Evolutionary conservation across 2,329 filamentous ascomycete species (phyloP), one percentile per base, ranked within the genome.

Genomic region (Colletotrichum tropicicola): DNA sequence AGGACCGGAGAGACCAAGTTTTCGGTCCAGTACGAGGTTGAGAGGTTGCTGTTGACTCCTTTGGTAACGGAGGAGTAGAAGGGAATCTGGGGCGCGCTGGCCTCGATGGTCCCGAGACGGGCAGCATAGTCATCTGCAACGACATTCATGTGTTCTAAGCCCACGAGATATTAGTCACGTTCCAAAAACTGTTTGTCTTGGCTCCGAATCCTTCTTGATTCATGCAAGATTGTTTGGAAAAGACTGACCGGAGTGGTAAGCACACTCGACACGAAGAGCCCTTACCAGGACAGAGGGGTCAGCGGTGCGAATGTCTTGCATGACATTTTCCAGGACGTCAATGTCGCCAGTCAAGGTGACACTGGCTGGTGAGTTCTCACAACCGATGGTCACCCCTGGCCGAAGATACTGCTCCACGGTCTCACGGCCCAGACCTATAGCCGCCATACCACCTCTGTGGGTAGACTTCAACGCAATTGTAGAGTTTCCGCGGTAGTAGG

Each of bases 281-380:
- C 81, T 78, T 54, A 82, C 80, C 69, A 87, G 86, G 3, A 83
- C 69, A 27, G 76, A 73, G 23, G 80, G 78, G 6, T 47, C 12
- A 17, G 19, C 43, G n/a, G 28, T 9, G 2, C 21, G n/a, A 17
- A 66, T 32, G 3, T 52, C 23, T 1, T 63, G 59, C 0, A 72
- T 77, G 8, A 76, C 53, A 30, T 70, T 73, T 58, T 76, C 77
- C 9, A 68, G 19, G 6, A 55, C 55, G 6, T 51, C 32, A 6
- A 21, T 32, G 7, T 68, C 66, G 2, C 66, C 66, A 5, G 85
- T 85, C 0, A 86, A 76, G 0, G 85, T 87, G 6, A 84, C 72
- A n/a, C 79, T 86, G 0, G 75, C 74, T 0, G 85, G 84, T 17
- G 82, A 85, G 74, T 88, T 88, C 67, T 83, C 79, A 67, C 85